phyloP scores from a whole-genome alignment of 768 basidiomycete genomes.

The Trametes punicea region DNA sequence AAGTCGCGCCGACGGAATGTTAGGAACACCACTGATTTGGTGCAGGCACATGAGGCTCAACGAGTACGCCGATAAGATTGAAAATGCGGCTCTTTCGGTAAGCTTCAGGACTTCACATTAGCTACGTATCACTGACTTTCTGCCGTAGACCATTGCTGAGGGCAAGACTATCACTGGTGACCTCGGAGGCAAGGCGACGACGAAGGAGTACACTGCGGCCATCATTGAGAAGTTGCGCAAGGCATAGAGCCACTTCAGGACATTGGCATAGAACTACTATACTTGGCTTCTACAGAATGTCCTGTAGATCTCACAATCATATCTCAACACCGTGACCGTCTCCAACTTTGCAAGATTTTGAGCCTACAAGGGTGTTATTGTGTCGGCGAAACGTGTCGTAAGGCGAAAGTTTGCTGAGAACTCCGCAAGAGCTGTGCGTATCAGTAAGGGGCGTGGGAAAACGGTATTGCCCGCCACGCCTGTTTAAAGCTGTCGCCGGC shows the following conservation, averaged over 20 bases:
- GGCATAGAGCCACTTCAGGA: slow-evolving; percentile 21
- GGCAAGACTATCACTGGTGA: slow-evolving; percentile 95
- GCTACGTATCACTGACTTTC: slow-evolving; percentile 10
- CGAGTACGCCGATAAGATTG: slow-evolving; percentile 83
- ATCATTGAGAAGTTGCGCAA: slow-evolving; percentile 70
- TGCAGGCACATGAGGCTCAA: slow-evolving; percentile 88
- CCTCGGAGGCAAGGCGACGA: slow-evolving; percentile 89
- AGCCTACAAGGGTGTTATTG: background rate
- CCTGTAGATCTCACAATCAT: slow-evolving; percentile 6
- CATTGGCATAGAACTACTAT: slow-evolving; percentile 17
- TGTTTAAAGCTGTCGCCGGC: slow-evolving; percentile 25
- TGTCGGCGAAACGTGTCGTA: slow-evolving; percentile 7
- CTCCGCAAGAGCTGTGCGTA: slow-evolving; percentile 14
- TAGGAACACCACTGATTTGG: slow-evolving; percentile 25
- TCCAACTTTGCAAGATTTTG: background rate
- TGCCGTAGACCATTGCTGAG: slow-evolving; percentile 86
- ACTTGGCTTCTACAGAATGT: slow-evolving; percentile 12
- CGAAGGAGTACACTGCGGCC: slow-evolving; percentile 83
- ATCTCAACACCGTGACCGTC: background rate
- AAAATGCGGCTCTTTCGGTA: slow-evolving; percentile 86
- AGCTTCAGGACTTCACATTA: slow-evolving; percentile 31
- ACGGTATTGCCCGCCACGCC: slow-evolving; percentile 13
- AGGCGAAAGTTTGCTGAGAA: background rate
- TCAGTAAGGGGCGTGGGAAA: slow-evolving; percentile 22
- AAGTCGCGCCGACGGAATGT: slow-evolving; percentile 28